Conservation (phyloP, 2,329 filamentous ascomycete genomes). For the Fusarium neocosmosporiellum region DNA sequence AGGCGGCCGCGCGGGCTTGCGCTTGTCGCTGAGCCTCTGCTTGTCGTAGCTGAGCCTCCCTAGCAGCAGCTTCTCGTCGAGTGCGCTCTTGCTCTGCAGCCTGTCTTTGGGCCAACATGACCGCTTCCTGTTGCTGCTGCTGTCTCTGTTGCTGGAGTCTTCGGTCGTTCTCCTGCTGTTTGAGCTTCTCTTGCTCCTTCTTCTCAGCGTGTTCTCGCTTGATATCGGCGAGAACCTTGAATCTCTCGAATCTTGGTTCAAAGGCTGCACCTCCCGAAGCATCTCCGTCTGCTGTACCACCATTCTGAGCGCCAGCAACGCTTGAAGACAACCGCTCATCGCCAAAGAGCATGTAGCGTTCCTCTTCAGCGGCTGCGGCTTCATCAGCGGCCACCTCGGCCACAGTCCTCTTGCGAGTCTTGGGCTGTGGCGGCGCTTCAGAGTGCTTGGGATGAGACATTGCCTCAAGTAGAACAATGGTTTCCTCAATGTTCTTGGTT, state of each 20-base stretch:
- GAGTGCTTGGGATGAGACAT: slow-evolving; percentile 83
- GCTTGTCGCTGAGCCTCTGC: slow-evolving; percentile 52
- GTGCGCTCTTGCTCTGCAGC: slow-evolving; percentile 55
- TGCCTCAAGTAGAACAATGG: slow-evolving; percentile 76
- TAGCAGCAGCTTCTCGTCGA: slow-evolving; percentile 49
- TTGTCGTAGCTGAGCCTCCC: slow-evolving; percentile 51
- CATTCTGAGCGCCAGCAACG: slow-evolving; percentile 66
- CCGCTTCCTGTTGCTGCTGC: slow-evolving; percentile 56
- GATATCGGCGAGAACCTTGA: slow-evolving; percentile 91
- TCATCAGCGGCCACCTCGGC: slow-evolving; percentile 97
- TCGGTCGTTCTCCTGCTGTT: slow-evolving; percentile 70
- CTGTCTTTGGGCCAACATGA: slow-evolving; percentile 59
- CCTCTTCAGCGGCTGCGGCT: slow-evolving; percentile 86
- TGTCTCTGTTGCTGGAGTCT: slow-evolving; percentile 60
- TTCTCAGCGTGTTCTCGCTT: slow-evolving; percentile 81
- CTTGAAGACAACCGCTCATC: slow-evolving; percentile 82
- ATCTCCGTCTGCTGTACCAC: slow-evolving; percentile 74
- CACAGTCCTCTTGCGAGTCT: slow-evolving; percentile 90
- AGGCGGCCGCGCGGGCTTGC: slow-evolving; percentile 44
- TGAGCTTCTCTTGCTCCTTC: slow-evolving; percentile 79
- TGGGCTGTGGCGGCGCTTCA: slow-evolving; percentile 81
- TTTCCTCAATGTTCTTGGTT: slow-evolving; percentile 74
- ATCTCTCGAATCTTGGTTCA: slow-evolving; percentile 87
- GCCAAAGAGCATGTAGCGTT: slow-evolving; percentile 91
- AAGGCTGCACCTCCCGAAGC: slow-evolving; percentile 78